Conservation (phyloP, 306 rosid genomes). For the Glycine soja region DNA sequence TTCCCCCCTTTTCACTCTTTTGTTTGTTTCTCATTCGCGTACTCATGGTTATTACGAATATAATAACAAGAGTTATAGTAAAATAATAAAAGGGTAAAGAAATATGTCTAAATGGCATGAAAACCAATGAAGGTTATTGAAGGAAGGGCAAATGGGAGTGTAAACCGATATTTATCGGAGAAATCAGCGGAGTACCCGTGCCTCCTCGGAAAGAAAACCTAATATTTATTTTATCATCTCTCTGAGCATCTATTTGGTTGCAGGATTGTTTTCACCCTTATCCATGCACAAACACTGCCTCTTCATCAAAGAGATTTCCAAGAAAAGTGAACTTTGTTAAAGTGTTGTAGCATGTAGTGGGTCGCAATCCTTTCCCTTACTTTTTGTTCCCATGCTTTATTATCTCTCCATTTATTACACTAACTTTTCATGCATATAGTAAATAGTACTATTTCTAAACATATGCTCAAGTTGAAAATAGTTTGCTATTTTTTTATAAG, state of each 20-base stretch:
- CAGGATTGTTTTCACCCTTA: conserved; percentile 46
- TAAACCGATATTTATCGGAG: conserved; percentile 63
- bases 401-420: background rate
- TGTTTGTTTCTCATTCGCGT: conserved; percentile 17
- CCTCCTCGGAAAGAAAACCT: conserved; percentile 70
- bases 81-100: too few relatives aligned
- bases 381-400: conserved; percentile 50
- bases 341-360: conserved; percentile 48
- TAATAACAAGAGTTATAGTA: too few relatives aligned
- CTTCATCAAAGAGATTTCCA: conserved; percentile 62
- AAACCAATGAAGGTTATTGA: conserved; percentile 45
- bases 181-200: conserved; percentile 98
- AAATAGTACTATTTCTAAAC: background rate
- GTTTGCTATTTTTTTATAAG: too few relatives aligned
- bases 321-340: conserved; percentile 72
- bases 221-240: conserved; percentile 3
- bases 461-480: background rate
- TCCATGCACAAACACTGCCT: conserved; percentile 47
- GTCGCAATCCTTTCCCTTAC: conserved; percentile 41
- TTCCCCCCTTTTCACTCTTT: background rate
- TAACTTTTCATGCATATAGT: background rate
- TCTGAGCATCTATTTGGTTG: conserved; percentile 48
- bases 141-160: background rate
- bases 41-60: background rate
- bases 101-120: conserved; percentile 10